Evolutionary conservation across 371 early-diverging fungal species (phyloP), one percentile per base, ranked within the genome.

Genomic region (Globomyces sp.): DNA sequence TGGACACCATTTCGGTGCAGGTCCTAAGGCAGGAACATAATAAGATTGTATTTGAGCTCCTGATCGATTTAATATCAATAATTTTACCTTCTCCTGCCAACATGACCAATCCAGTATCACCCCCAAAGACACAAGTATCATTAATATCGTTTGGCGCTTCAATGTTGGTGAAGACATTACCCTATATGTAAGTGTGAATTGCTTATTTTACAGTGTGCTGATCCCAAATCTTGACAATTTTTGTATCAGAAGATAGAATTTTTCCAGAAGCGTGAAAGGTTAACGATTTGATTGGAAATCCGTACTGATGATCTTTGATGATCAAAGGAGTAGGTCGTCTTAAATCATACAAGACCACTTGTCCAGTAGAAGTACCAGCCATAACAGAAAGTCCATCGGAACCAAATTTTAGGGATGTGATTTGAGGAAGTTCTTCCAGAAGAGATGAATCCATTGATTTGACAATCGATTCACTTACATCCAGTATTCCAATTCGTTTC

Each of bases 241-340:
- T 92, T 55, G 89, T 73, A 77, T 97, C 98, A 8, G 96, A 85
- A 47, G 92, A 92, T 57, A 96, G 82, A 2, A 98, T 82, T 68
- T 90, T 92, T 53, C 86, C 86, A 1, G 77, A 73, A 9, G 86
- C 87, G 64, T 93, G 90, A 86, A 93, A 97, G 57, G 83, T 66
- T 55, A 99, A 73, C 11, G 80, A 82, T 74, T 92, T 95, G 75
- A 99, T 97, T n/a, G 93, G 94, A 70, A 89, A 85, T n/a, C 95
- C 95, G 73, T 97, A 96, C 74, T 91, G 95, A 77, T 98, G 96
- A 79, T 96, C 96, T 77, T 96, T 95, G 71, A 90, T 84, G 44
- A 91, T 74, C 59, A 91, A 80, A 4, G 96, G 96, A 10, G 84
- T 83, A 43, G 85, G 82, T 67, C 90, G 85, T 59, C 99, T 88